A percentile compares a stretch with the other conserved stretches of the same genome.
These are phyloP conservation scores for Candida suzukii DNA, from an alignment of 805 yeast species.

Conservation along the genomic window DNA sequence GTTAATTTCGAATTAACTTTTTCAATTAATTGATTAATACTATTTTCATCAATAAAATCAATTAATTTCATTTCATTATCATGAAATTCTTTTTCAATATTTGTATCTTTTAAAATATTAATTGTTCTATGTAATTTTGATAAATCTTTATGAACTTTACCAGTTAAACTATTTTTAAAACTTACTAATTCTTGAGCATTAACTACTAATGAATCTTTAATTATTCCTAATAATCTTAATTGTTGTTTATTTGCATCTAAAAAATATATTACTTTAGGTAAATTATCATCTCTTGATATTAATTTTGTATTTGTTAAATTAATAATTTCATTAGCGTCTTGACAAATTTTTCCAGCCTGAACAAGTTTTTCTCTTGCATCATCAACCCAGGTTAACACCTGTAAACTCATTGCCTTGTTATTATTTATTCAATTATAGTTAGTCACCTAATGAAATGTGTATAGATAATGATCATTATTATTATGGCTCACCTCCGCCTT, in stretches of 20 bases:
- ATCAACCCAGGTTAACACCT: neutral
- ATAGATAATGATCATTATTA: too few relatives aligned
- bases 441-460: too few relatives aligned
- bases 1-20: conserved; percentile 22
- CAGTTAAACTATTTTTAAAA: conserved; percentile 13
- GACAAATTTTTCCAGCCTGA: conserved; percentile 43
- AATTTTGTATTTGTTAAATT: conserved; percentile 29
- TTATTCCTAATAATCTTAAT: conserved; percentile 30
- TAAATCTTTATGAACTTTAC: conserved; percentile 21
- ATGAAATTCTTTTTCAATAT: conserved; percentile 27
- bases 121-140: conserved; percentile 26
- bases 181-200: conserved; percentile 20
- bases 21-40: conserved; percentile 26
- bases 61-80: conserved; percentile 20
- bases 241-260: conserved; percentile 41
- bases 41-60: conserved; percentile 41
- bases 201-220: conserved; percentile 20
- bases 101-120: conserved; percentile 26
- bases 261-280: conserved; percentile 38
- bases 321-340: conserved; percentile 38
- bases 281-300: conserved; percentile 31
- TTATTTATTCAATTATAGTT: too few relatives aligned
- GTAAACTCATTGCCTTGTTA: neutral
- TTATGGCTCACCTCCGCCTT: too few relatives aligned
- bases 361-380: neutral